Evolutionary conservation across 2,329 filamentous ascomycete genomes (phyloP).

Genomic region (Ambrosiella xylebori): DNA sequence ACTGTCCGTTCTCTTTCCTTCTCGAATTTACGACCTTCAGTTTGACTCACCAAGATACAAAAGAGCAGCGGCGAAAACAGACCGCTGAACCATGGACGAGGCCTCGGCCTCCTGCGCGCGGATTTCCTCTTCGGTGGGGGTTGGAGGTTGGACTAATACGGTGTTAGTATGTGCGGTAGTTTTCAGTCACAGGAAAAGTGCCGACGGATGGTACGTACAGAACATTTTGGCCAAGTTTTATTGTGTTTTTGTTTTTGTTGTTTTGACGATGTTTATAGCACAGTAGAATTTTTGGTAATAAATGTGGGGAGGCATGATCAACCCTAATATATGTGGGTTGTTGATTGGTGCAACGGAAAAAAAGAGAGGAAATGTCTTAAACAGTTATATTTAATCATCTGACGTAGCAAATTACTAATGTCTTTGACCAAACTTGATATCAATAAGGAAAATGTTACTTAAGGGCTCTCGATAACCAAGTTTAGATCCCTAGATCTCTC

Average conservation of each 20-base stretch:
- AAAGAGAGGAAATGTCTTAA: too few species aligned
- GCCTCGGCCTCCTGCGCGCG: slow-evolving; percentile 51
- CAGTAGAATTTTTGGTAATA: background rate
- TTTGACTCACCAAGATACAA: slow-evolving; percentile 57
- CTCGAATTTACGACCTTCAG: background rate
- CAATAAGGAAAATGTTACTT: too few species aligned
- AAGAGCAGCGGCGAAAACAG: slow-evolving; percentile 45
- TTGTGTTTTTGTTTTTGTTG: background rate
- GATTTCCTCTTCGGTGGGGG: slow-evolving; percentile 53
- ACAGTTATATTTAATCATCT: background rate
- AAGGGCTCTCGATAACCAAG: too few species aligned
- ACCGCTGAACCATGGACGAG: slow-evolving; percentile 47
- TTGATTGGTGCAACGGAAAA: background rate
- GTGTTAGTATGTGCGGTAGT: background rate
- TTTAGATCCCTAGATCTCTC: too few species aligned
- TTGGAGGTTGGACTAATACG: slow-evolving; percentile 45
- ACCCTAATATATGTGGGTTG: background rate
- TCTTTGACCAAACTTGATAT: too few species aligned
- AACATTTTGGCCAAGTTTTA: background rate
- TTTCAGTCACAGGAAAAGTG: background rate
- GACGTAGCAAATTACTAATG: background rate
- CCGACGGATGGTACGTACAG: background rate
- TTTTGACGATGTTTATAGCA: background rate
- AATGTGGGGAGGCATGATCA: background rate
- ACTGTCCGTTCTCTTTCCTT: background rate